Base-by-base conservation (phyloP, 169 alveolate genomes). In the Cryptosporidium bovis region DNA sequence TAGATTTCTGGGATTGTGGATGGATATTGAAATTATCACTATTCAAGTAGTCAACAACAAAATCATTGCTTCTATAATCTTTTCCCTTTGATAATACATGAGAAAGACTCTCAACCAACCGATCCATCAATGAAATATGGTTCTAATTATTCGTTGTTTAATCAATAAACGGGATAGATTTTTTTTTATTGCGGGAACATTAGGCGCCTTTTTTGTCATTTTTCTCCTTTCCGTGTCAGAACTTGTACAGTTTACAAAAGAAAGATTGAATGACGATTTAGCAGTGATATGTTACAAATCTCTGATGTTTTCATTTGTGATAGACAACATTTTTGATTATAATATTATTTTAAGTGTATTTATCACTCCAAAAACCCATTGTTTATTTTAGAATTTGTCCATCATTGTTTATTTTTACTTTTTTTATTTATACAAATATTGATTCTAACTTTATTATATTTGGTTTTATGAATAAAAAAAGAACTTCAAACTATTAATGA, bases 51-150 rank as follows among this genome's bases (percentile, higher is more conserved):
- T 40, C 10, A 40, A 40, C 48, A 1, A 1, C 48, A 40, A 40
- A 40, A 40, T 40, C 48, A 40, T 1, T 40, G 48, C 10, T 40
- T 3, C 64, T 20, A 60, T 55, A 44, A 20, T 66, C 69, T 8
- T 20, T 64, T n/a, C 48, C 24, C 51, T 62, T 16, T 40, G 60
- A 10, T 10, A 60, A 77, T 60, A 77, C 53, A 20, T 77, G 87
- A 60, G 87, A 56, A 24, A 77, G 69, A 34, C 87, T 77, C 64
- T 77, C 77, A 31, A 77, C 56, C 7, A 77, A 60, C 64, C 77
- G 56, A 16, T 77, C 87, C 87, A 77, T 77, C 24, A 60, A 62
- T 77, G 51, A 24, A 46, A 67, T 5, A 67, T 24, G n/a, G 12
- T 13, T 55, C 6, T 18, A 55, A 55, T 55, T 55, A 20, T 55